phyloP scores from a whole-genome alignment of 805 yeast genomes.

The Candida caryicola region DNA sequence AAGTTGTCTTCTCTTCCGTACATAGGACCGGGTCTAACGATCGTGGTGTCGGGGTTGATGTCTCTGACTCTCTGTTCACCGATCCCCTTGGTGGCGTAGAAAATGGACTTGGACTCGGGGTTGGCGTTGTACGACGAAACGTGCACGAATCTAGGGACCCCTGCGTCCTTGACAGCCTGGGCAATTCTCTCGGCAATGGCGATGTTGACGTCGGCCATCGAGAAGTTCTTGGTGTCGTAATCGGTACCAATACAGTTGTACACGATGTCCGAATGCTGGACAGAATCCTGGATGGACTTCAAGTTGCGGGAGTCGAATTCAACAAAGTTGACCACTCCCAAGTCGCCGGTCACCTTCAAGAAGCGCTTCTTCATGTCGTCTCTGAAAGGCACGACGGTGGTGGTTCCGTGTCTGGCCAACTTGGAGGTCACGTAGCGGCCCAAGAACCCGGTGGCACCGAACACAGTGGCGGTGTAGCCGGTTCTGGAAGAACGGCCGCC shows the following conservation, averaged over 20 bases:
- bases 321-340: conserved; percentile 81
- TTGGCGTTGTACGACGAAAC: conserved; percentile 78
- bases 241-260: conserved; percentile 77
- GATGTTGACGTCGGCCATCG: conserved; percentile 79
- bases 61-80: conserved; percentile 73
- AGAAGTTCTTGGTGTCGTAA: conserved; percentile 72
- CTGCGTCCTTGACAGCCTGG: conserved; percentile 63
- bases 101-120: conserved; percentile 64
- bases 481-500: conserved; percentile 86
- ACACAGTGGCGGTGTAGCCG: conserved; percentile 85
- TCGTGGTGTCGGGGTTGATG: conserved; percentile 70
- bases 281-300: conserved; percentile 70
- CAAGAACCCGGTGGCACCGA: conserved; percentile 77
- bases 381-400: conserved; percentile 73
- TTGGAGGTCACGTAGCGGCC: conserved; percentile 72
- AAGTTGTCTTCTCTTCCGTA: conserved; percentile 73
- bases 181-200: conserved; percentile 78
- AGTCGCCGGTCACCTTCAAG: conserved; percentile 78
- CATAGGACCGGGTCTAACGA: conserved; percentile 82
- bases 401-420: conserved; percentile 79
- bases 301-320: conserved; percentile 81
- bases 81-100: conserved; percentile 73
- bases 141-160: conserved; percentile 72
- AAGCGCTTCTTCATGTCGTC: conserved; percentile 77
- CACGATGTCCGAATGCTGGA: conserved; percentile 79